Conservation (phyloP, 2,329 filamentous ascomycete species). For the Aspergillus sp. region DNA sequence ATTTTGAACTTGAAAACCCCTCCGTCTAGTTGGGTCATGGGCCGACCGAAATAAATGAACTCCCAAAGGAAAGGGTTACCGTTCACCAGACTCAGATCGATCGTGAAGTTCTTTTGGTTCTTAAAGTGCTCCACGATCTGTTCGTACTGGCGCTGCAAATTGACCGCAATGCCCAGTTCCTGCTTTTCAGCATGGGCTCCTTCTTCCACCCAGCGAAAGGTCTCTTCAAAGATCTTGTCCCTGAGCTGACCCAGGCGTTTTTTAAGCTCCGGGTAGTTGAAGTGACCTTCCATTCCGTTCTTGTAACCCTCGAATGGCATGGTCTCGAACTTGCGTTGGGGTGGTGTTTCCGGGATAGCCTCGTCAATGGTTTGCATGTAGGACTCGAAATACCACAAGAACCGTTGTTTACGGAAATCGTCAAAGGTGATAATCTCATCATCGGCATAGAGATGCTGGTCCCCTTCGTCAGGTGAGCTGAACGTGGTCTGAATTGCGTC, state of each 20-base stretch:
- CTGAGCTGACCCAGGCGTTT: constrained; percentile 68
- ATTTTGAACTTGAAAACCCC: constrained; percentile 82
- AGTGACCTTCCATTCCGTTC: constrained; percentile 84
- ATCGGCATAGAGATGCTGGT: constrained; percentile 47
- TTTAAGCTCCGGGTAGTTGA: constrained; percentile 75
- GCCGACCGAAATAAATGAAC: constrained; percentile 83
- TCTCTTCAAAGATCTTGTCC: constrained; percentile 69
- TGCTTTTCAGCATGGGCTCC: constrained; percentile 63
- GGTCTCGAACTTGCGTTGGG: constrained; percentile 64
- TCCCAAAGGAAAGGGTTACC: constrained; percentile 88
- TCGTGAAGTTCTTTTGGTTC: constrained; percentile 64
- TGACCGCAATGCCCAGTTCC: constrained; percentile 75
- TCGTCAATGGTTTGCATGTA: constrained; percentile 70
- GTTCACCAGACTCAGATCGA: constrained; percentile 74
- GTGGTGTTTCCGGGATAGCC: constrained; percentile 56
- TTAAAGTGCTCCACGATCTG: constrained; percentile 77
- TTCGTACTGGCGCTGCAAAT: constrained; percentile 79
- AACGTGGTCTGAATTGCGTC: constrained; percentile 45
- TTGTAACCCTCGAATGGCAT: constrained; percentile 82
- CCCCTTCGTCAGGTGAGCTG: constrained; percentile 30
- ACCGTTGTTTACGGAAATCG: constrained; percentile 85
- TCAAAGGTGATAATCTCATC: constrained; percentile 69
- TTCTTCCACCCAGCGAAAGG: constrained; percentile 66
- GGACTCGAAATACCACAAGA: constrained; percentile 93
- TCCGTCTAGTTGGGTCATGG: constrained; percentile 91